A percentile compares a stretch with the other conserved stretches of the same genome.
Evolutionary conservation across 2,329 filamentous ascomycete species (phyloP).

Genomic region (Zalaria sp.): DNA sequence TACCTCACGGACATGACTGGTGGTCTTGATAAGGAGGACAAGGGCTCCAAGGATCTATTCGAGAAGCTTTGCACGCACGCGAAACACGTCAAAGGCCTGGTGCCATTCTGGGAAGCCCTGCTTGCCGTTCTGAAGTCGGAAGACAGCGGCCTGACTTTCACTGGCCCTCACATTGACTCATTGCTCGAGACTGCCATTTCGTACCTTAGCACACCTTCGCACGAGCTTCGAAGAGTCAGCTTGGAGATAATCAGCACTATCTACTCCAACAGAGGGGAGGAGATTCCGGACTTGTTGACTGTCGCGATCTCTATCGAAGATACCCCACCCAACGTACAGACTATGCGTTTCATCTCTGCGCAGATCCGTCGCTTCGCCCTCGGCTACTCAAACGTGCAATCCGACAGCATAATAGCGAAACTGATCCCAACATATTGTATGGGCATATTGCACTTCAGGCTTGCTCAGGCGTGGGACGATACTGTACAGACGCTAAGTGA

Average conservation of each 20-base stretch:
- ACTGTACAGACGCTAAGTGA: constrained; percentile 60
- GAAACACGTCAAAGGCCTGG: constrained; percentile 2
- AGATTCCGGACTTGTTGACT: constrained; percentile 37
- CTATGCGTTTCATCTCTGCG: constrained; percentile 66
- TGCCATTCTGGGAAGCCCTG: constrained; percentile 4
- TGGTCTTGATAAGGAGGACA: not conserved
- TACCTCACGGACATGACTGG: constrained; percentile 3
- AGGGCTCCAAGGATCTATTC: not conserved
- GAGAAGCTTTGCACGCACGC: constrained; percentile 2
- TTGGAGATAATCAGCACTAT: constrained; percentile 57
- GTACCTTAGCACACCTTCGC: constrained; percentile 63
- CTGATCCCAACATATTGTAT: constrained; percentile 75
- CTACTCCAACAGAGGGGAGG: constrained; percentile 32
- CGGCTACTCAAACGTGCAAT: constrained; percentile 44
- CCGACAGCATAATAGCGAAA: constrained; percentile 51
- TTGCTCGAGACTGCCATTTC: constrained; percentile 52
- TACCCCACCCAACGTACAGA: constrained; percentile 62
- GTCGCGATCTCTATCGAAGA: constrained; percentile 70
- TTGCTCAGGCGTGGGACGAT: constrained; percentile 81
- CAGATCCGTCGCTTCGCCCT: constrained; percentile 64
- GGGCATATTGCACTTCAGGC: constrained; percentile 72
- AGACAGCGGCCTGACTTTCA: not conserved
- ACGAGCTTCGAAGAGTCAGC: constrained; percentile 58
- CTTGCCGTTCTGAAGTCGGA: constrained; percentile 1
- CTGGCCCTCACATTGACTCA: constrained; percentile 42